Evolutionary conservation across 495 filamentous ascomycete genomes (phyloP), one percentile per base, ranked within the genome.

Genomic region (Cudoniella acicularis): DNA sequence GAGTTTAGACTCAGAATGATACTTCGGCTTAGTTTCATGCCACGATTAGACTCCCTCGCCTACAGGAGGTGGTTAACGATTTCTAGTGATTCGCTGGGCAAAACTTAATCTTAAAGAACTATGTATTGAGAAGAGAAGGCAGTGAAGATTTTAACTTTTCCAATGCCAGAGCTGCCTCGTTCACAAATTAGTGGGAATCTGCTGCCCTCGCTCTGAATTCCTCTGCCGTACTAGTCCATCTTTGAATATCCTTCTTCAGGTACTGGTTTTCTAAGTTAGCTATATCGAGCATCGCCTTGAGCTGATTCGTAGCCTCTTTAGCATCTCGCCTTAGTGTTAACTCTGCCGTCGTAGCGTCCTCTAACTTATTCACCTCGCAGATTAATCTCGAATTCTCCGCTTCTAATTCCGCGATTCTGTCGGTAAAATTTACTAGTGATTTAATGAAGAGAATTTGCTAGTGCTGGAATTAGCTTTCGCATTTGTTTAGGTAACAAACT

Each of bases 371-470:
- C 6, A 61, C 59, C 59, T 61, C 23, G 47, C 46, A 1, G 20
- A 61, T 61, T 61, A 61, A 56, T 23, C 22, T 50, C 45, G 41
- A 61, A 61, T 61, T 61, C 17, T 61, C 58, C 55, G 52, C 58
- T 61, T 61, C 58, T 61, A 61, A 55, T 61, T 49, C 51, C 24
- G 58, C 51, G 55, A 61, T 61, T 61, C 58, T 61, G 22, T 61
- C 27, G 49, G 43, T 61, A 61, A 61, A 54, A n/a, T 61, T 61
- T 61, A 25, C 58, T 61, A 42, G 51, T 61, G 22, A 51, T 61
- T 41, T 40, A 61, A 51, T 61, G 23, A 61, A 61, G 43, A 61
- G 58, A 61, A 48, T 61, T 36, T 61, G 18, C 58, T 61, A 24
- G 58, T 22, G 51, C 58, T 27, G 18, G 51, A 4, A 55, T 61